Evolutionary conservation across 2,329 filamentous ascomycete species (phyloP).

Genomic region (Fusarium coicis): DNA sequence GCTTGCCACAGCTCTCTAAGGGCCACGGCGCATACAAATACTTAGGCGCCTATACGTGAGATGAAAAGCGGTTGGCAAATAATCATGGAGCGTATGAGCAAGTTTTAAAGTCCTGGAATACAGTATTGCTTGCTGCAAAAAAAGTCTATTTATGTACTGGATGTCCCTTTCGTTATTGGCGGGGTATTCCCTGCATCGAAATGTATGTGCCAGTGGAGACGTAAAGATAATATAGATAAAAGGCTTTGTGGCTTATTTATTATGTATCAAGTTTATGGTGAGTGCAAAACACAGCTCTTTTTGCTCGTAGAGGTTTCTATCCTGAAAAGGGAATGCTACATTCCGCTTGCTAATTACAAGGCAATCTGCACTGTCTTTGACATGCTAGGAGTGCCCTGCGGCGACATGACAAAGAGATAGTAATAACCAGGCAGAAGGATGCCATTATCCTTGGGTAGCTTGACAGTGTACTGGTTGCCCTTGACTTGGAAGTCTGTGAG

Average conservation of each 20-base stretch:
- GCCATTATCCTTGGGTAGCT: conserved; percentile 59
- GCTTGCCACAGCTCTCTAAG: not conserved
- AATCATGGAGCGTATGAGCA: fast-evolving
- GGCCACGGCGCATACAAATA: too few relatives aligned
- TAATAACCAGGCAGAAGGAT: conserved; percentile 64
- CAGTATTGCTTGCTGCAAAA: fast-evolving
- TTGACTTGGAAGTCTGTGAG: conserved; percentile 46
- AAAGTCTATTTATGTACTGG: fast-evolving
- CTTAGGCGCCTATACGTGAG: fast-evolving
- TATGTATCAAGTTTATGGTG: not conserved
- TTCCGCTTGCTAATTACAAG: not conserved
- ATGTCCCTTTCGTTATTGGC: not conserved
- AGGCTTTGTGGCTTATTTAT: too few relatives aligned
- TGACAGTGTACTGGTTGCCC: conserved; percentile 50
- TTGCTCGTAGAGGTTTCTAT: fast-evolving
- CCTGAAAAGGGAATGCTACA: too few relatives aligned
- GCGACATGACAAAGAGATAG: conserved; percentile 58
- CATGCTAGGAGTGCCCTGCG: conserved; percentile 21
- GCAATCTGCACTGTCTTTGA: conserved; percentile 26
- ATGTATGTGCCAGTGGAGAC: too few relatives aligned
- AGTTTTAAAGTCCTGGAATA: fast-evolving
- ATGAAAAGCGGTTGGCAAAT: fast-evolving
- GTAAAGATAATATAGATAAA: too few relatives aligned
- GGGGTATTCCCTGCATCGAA: not conserved
- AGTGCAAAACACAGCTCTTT: not conserved